These are phyloP conservation scores for Phaeosphaeria sp. DNA, from an alignment of 2,329 filamentous ascomycete genomes.

Conservation along the genomic window DNA sequence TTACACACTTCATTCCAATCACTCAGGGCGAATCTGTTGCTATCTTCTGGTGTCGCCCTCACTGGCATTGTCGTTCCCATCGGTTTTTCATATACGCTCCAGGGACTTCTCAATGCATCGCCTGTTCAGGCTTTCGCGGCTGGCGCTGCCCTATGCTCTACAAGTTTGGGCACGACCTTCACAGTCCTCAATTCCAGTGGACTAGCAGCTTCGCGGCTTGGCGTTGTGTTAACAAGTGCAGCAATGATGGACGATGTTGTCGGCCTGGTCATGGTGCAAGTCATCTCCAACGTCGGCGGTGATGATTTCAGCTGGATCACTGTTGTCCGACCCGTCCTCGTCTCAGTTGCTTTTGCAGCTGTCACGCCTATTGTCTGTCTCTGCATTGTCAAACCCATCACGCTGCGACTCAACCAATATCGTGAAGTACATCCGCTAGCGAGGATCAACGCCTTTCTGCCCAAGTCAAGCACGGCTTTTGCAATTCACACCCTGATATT, in stretches of 20 bases:
- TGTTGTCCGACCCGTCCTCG: conserved; percentile 59
- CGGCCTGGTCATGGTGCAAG: conserved; percentile 76
- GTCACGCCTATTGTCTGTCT: conserved; percentile 56
- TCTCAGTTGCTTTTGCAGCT: conserved; percentile 61
- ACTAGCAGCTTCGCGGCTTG: conserved; percentile 62
- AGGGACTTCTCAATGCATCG: conserved; percentile 57
- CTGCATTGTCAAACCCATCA: conserved; percentile 54
- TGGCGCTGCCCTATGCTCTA: conserved; percentile 76
- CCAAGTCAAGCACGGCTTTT: conserved; percentile 48
- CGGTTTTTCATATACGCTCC: conserved; percentile 68
- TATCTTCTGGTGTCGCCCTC: conserved; percentile 68
- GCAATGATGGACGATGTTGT: conserved; percentile 85
- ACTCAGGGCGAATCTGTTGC: conserved; percentile 64
- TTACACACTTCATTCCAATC: conserved; percentile 61
- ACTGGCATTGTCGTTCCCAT: conserved; percentile 72
- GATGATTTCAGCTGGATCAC: conserved; percentile 48
- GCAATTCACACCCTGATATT: conserved; percentile 59
- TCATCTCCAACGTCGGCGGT: conserved; percentile 71
- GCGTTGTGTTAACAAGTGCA: conserved; percentile 70
- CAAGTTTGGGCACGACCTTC: conserved; percentile 75
- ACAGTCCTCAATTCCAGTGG: conserved; percentile 68
- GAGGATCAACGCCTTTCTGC: conserved; percentile 31
- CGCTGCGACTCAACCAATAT: conserved; percentile 41
- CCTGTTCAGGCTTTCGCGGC: conserved; percentile 72
- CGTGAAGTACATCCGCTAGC: conserved; percentile 30